Percentiles rank a stretch among this genome's conserved stretches.
Conservation (phyloP, 208 protist genomes). For the Acanthamoeba castellanii region DNA sequence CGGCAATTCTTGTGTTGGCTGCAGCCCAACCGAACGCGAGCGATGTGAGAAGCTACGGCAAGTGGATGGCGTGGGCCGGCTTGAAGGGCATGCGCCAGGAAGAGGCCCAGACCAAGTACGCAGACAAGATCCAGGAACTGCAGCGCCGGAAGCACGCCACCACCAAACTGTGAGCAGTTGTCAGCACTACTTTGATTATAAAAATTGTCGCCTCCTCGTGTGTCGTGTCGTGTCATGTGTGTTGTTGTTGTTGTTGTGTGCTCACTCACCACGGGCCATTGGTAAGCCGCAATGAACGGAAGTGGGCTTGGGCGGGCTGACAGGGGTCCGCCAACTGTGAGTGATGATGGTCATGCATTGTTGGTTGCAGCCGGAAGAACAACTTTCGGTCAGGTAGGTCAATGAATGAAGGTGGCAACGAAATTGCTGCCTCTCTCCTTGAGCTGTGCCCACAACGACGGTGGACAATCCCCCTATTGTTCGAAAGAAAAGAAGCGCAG, state of each 20-base stretch:
- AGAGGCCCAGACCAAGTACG: constrained; percentile 39
- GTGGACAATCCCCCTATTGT: background rate
- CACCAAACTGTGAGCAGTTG: background rate
- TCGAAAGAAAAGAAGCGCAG: background rate
- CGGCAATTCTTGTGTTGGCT: too few relatives aligned
- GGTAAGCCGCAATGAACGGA: too few relatives aligned
- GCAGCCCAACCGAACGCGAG: background rate
- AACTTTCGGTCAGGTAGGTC: too few relatives aligned
- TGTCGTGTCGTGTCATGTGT: too few relatives aligned
- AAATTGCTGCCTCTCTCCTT: background rate
- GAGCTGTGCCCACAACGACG: background rate
- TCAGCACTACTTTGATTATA: too few relatives aligned
- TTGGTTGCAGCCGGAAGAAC: too few relatives aligned
- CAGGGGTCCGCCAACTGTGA: too few relatives aligned
- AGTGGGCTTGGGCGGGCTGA: too few relatives aligned
- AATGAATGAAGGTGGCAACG: background rate
- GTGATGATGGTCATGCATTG: too few relatives aligned
- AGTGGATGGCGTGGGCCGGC: constrained; percentile 6
- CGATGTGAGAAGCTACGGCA: background rate
- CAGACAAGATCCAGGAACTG: constrained; percentile 41
- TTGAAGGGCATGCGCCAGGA: background rate
- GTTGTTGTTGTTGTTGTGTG: too few relatives aligned
- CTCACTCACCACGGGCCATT: too few relatives aligned
- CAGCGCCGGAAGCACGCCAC: background rate
- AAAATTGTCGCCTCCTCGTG: too few relatives aligned